phyloP scores from a whole-genome alignment of 176 grass and related monocot species.

The Oryza meridionalis region DNA sequence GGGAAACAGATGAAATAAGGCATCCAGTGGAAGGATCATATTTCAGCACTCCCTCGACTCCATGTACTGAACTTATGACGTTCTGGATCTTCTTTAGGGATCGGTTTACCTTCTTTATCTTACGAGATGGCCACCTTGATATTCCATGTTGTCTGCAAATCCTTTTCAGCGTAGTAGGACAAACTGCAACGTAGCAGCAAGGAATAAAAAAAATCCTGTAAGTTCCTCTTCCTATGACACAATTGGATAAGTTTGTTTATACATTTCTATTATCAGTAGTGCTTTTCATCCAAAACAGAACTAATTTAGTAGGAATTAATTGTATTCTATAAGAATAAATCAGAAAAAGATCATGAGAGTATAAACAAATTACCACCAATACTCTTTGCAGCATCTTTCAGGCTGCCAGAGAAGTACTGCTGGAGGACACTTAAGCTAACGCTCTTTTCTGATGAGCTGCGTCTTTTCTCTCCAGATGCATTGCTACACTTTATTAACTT shows the following conservation, averaged over 20 bases:
- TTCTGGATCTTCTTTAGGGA: constrained; percentile 69
- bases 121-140: constrained; percentile 77
- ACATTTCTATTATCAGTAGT: neutral
- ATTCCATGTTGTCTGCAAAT: constrained; percentile 68
- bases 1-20: constrained; percentile 43
- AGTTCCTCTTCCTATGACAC: neutral
- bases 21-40: constrained; percentile 65
- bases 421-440: constrained; percentile 58
- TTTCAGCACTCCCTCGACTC: constrained; percentile 51
- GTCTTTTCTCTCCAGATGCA: constrained; percentile 38
- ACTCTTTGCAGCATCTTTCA: constrained; percentile 82
- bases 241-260: neutral
- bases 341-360: neutral
- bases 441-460: constrained; percentile 48
- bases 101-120: constrained; percentile 80
- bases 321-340: constrained; percentile 14
- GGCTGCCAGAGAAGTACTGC: constrained; percentile 65
- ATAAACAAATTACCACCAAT: constrained; percentile 59
- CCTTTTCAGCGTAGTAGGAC: constrained; percentile 71
- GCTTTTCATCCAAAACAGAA: neutral
- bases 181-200: constrained; percentile 53
- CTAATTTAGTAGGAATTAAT: constrained; percentile 1
- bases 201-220: neutral
- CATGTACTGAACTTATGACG: constrained; percentile 65
- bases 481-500: constrained; percentile 43